These are phyloP conservation scores for Acer negundo DNA, from an alignment of 345 rosid species.

Conservation along the genomic window DNA sequence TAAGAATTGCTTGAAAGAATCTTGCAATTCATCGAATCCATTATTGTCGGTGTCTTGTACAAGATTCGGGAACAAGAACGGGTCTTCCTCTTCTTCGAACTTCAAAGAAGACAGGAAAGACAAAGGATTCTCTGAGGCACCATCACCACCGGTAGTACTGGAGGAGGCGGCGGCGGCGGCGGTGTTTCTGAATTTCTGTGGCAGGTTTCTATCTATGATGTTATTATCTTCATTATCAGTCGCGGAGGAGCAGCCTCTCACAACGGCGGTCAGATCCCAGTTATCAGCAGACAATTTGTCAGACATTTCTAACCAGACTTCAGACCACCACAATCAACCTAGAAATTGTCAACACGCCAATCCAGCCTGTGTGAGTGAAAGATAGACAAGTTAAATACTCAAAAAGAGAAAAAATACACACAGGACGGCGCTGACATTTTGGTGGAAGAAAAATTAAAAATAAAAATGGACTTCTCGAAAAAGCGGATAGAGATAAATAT, in stretches of 20 bases:
- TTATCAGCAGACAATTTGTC: conserved; percentile 34
- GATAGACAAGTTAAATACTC: neutral
- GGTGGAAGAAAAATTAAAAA: conserved; percentile 10
- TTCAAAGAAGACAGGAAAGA: conserved; percentile 40
- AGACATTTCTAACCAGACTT: conserved; percentile 6
- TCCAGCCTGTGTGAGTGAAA: conserved; percentile 1
- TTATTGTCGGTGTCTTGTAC: conserved; percentile 4
- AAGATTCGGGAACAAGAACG: conserved; percentile 38
- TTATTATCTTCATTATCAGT: neutral
- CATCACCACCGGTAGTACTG: neutral
- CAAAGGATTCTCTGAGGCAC: conserved; percentile 26
- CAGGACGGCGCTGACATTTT: conserved; percentile 86
- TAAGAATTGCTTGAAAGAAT: conserved; percentile 57
- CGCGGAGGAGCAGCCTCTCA: conserved; percentile 58
- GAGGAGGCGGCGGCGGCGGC: neutral
- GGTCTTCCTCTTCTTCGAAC: conserved; percentile 38
- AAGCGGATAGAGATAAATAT: conserved; percentile 15
- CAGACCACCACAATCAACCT: conserved; percentile 18
- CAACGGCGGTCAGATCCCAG: conserved; percentile 88
- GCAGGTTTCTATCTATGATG: neutral
- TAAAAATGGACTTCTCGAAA: neutral
- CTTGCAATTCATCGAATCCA: conserved; percentile 50
- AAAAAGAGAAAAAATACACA: conserved; percentile 17
- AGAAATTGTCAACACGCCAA: conserved; percentile 20
- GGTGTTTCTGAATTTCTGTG: neutral